A percentile compares a stretch with the other conserved stretches of the same genome.
Conservation (phyloP, 805 yeast genomes). For the Wickerhamomyces chaumierensis region DNA sequence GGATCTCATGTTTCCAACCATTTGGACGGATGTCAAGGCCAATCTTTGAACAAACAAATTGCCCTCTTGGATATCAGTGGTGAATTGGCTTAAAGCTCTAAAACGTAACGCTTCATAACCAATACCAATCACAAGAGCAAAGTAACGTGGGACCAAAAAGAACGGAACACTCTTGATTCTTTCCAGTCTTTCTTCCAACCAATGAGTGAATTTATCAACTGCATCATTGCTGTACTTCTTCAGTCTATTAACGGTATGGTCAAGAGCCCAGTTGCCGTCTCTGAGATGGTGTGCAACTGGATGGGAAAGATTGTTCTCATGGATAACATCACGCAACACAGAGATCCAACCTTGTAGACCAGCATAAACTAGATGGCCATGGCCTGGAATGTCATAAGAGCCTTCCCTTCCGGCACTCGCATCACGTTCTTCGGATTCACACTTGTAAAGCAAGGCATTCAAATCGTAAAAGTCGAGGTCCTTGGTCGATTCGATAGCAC, state of each 20-base stretch:
- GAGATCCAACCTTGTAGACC: conserved; percentile 92
- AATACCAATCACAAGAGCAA: conserved; percentile 69
- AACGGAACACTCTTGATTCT: conserved; percentile 61
- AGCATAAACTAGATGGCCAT: conserved; percentile 70
- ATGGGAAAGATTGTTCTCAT: conserved; percentile 69
- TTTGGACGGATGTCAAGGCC: conserved; percentile 75
- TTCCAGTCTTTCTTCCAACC: conserved; percentile 59
- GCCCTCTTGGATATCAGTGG: conserved; percentile 41
- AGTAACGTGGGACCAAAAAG: conserved; percentile 77
- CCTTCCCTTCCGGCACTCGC: conserved; percentile 64
- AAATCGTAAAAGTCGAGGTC: conserved; percentile 55
- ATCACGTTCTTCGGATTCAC: conserved; percentile 85
- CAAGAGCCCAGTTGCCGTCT: conserved; percentile 83
- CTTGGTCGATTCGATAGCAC: conserved; percentile 65
- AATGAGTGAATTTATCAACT: conserved; percentile 44
- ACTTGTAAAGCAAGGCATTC: conserved; percentile 62
- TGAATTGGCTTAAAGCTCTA: conserved; percentile 49
- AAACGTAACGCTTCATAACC: conserved; percentile 75
- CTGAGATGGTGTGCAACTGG: conserved; percentile 75
- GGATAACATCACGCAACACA: conserved; percentile 49
- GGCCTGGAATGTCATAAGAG: conserved; percentile 59
- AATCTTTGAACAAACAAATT: conserved; percentile 71
- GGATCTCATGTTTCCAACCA: conserved; percentile 63
- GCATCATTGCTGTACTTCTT: conserved; percentile 38
- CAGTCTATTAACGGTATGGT: conserved; percentile 55